phyloP scores from a whole-genome alignment of 768 basidiomycete species.

The Suillus placidus region DNA sequence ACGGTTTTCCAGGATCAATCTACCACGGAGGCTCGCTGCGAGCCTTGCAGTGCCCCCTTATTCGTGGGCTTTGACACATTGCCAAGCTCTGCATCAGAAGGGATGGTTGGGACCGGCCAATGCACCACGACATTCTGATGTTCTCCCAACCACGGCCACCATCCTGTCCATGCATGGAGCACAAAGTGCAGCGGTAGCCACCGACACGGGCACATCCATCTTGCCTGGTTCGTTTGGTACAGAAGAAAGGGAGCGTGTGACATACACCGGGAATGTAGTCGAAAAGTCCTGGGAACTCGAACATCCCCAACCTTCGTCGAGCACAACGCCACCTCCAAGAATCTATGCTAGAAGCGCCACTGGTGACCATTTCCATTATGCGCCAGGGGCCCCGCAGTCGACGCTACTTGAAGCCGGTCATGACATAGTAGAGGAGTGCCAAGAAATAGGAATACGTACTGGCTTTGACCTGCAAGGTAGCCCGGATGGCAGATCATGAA shows the following conservation, averaged over 20 bases:
- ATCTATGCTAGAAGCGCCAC: conserved; percentile 1
- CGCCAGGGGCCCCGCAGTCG: neutral
- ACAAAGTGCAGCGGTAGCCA: neutral
- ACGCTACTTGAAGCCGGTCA: neutral
- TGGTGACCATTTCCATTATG: neutral
- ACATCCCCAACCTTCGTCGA: neutral
- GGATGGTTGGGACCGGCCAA: no score
- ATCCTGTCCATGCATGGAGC: no score
- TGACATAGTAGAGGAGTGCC: neutral
- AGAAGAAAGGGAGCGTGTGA: neutral
- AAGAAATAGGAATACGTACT: neutral
- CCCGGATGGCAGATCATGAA: neutral
- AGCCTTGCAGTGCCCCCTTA: neutral
- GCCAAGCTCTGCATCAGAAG: neutral
- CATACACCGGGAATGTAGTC: neutral
- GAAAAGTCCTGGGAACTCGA: neutral
- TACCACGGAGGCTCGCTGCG: neutral
- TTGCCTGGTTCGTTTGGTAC: neutral
- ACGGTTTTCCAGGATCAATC: neutral
- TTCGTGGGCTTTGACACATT: neutral
- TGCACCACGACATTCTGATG: neutral
- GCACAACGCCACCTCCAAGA: neutral
- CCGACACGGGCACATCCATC: neutral
- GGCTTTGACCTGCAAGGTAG: neutral
- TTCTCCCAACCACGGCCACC: neutral